phyloP scores from a whole-genome alignment of 768 basidiomycete genomes.

The Tylopilus plumbeoviolaceoides region DNA sequence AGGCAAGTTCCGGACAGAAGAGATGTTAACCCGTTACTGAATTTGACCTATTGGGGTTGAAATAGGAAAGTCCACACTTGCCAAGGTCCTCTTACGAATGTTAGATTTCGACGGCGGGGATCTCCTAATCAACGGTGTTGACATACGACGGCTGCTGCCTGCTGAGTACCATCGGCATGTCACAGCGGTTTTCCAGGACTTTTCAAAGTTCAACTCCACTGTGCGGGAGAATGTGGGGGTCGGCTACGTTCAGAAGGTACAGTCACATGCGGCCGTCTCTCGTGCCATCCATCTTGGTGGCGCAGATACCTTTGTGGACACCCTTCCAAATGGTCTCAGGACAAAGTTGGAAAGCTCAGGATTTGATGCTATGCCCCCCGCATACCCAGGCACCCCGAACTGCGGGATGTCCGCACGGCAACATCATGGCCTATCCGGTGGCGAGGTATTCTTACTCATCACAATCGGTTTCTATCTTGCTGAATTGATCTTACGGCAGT shows the following conservation, averaged over 20 bases:
- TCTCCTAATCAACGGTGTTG: slow-evolving; percentile 64
- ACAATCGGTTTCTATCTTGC: slow-evolving; percentile 7
- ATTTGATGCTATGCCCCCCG: slow-evolving; percentile 44
- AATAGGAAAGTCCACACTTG: slow-evolving; percentile 82
- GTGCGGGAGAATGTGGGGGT: slow-evolving; percentile 85
- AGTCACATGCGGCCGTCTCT: slow-evolving; percentile 51
- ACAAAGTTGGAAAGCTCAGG: slow-evolving; percentile 67
- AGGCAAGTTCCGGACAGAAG: slow-evolving; percentile 40
- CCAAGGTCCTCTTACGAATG: slow-evolving; percentile 76
- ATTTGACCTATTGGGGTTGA: slow-evolving; percentile 1
- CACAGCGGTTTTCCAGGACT: slow-evolving; percentile 84
- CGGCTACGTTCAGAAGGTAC: slow-evolving; percentile 64
- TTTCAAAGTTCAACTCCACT: slow-evolving; percentile 74
- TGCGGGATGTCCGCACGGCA: slow-evolving; percentile 32
- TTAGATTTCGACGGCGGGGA: slow-evolving; percentile 70
- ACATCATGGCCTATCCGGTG: slow-evolving; percentile 74
- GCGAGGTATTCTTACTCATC: slow-evolving; percentile 52
- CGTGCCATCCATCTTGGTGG: slow-evolving; percentile 69
- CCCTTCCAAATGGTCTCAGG: slow-evolving; percentile 67
- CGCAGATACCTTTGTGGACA: slow-evolving; percentile 59
- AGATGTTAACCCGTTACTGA: slow-evolving; percentile 7
- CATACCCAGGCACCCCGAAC: slow-evolving; percentile 28
- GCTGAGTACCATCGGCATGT: slow-evolving; percentile 68
- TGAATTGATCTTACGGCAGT: slow-evolving; percentile 41
- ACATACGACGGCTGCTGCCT: slow-evolving; percentile 63